Evolutionary conservation across 2,329 filamentous ascomycete genomes (phyloP), one percentile per base, ranked within the genome.

Genomic region (Magnaporthiopsis incrustans): DNA sequence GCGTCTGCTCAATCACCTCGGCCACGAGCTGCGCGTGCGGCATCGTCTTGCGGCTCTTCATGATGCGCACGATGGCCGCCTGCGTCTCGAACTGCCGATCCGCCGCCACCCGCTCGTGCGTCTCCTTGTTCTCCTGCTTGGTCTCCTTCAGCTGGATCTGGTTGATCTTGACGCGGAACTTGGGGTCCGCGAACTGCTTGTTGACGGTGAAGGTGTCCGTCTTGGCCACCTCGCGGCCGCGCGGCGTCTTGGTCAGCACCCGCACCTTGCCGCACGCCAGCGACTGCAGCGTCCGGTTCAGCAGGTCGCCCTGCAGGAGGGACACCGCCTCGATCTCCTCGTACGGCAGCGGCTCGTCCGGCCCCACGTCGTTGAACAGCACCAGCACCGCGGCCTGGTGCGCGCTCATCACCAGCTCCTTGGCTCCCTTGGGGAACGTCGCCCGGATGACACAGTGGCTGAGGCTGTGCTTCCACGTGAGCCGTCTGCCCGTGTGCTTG

Each of bases 121-220:
- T 98, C 70, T 90, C 91, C 76, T 92, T 90, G 77, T 97, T 97
- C 77, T 99, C 95, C 72, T 94, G 90, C 71, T 90, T 90, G 0
- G 95, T 98, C 78, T 99, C 95, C 77, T 95, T 96, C 62, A 97
- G 84, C 77, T 99, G 95, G 70, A 99, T 95, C 77, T 97, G 94
- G 78, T 98, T 99, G 80, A 99, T 97, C 80, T 99, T 99, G 78
- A 99, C 88, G 64, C 92, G 87, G 76, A 91, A 90, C 76, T 95
- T 96, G 26, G 88, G 83, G 72, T 97, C 89, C 2, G 79, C 79
- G 76, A 99, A 99, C 22, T 74, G 74, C 59, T 82, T 76, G 77
- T 97, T 97, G 71, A 96, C 88, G 0, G 85, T 86, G 71, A 99
- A 99, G 0, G 88, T 90, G 76, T 99, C 96, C 0, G 85, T 91